These are phyloP conservation scores for Candida maltosa DNA, from an alignment of 805 yeast genomes.

Conservation along the genomic window DNA sequence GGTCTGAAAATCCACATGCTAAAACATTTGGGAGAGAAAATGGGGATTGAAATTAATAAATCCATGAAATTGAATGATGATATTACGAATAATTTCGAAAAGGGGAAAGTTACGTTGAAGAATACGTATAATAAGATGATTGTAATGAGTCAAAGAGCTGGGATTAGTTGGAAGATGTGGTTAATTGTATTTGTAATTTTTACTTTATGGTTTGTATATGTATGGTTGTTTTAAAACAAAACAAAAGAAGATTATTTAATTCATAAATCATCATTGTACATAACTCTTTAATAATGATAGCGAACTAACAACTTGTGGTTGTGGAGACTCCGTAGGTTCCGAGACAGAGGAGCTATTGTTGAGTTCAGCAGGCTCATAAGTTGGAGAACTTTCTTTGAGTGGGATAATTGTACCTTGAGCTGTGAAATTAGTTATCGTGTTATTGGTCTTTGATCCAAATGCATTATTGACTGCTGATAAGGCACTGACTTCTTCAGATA, in stretches of 20 bases:
- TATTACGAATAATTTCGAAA: conserved; percentile 36
- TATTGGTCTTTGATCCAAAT: conserved; percentile 7
- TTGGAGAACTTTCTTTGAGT: background rate
- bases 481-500: conserved; percentile 5
- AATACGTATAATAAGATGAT: conserved; percentile 43
- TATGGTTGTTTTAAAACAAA: conserved; percentile 30
- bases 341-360: conserved; percentile 1
- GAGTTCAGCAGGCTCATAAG: background rate
- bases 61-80: conserved; percentile 39
- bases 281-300: conserved; percentile 5
- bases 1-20: conserved; percentile 38
- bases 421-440: conserved; percentile 6
- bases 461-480: conserved; percentile 9
- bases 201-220: conserved; percentile 37
- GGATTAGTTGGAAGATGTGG: conserved; percentile 46
- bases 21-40: conserved; percentile 37
- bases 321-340: background rate
- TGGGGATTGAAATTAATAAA: conserved; percentile 44
- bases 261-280: background rate
- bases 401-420: conserved; percentile 8
- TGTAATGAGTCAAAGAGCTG: conserved; percentile 44
- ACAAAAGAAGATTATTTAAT: too few relatives aligned
- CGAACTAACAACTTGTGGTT: background rate
- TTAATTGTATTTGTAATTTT: conserved; percentile 34
- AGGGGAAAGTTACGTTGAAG: conserved; percentile 37